These are phyloP conservation scores for Chlorociboria aeruginascens DNA, from an alignment of 495 filamentous ascomycete species.

Conservation along the genomic window DNA sequence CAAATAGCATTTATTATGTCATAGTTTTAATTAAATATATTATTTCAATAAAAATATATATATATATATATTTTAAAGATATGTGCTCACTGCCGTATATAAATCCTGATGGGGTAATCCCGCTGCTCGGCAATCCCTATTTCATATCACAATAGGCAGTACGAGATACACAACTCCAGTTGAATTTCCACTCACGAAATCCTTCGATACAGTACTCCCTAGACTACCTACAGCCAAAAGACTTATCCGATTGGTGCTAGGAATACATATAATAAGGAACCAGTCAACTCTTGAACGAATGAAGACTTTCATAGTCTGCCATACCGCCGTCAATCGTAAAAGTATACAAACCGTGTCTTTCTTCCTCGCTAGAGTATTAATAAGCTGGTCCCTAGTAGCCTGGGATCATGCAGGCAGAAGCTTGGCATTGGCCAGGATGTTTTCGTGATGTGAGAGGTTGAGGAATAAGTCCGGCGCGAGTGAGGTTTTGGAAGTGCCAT, in stretches of 20 bases:
- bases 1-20: too few relatives aligned
- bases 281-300: conserved; percentile 7
- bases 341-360: neutral
- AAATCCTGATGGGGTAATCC: too few relatives aligned
- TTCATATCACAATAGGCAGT: neutral
- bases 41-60: too few relatives aligned
- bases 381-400: conserved; percentile 1
- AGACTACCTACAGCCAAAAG: neutral
- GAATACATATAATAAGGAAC: neutral
- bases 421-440: conserved; percentile 14
- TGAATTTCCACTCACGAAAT: too few relatives aligned
- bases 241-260: neutral
- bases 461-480: conserved; percentile 14
- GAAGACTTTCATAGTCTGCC: conserved; percentile 1
- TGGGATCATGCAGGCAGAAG: conserved; percentile 11
- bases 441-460: conserved; percentile 17
- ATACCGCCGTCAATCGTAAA: neutral
- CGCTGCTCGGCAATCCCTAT: too few relatives aligned
- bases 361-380: neutral
- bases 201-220: too few relatives aligned
- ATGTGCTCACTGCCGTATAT: too few relatives aligned
- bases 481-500: conserved; percentile 68
- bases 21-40: too few relatives aligned
- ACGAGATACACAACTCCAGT: neutral
- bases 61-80: too few relatives aligned